These are phyloP conservation scores for Leccinum truebloodii DNA, from an alignment of 768 basidiomycete genomes.

Conservation along the genomic window DNA sequence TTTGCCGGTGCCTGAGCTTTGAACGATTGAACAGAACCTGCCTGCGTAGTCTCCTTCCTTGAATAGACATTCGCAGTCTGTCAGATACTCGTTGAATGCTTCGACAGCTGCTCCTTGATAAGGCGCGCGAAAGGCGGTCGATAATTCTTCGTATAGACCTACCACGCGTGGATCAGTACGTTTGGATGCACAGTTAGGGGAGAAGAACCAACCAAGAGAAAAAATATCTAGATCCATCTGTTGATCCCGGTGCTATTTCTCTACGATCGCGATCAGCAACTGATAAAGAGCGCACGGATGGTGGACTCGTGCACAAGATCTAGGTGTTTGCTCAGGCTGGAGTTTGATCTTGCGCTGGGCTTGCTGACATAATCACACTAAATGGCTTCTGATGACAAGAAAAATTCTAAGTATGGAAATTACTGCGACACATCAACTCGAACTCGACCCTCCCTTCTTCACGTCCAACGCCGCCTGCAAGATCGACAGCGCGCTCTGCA, in stretches of 20 bases:
- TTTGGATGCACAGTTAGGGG: background rate
- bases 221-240: background rate
- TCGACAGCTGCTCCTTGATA: background rate
- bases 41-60: background rate
- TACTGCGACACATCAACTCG: slow-evolving; percentile 8
- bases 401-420: background rate
- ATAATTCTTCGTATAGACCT: background rate
- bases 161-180: background rate
- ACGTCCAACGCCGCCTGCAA: slow-evolving; percentile 30
- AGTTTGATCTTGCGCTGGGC: no score
- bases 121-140: background rate
- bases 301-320: background rate
- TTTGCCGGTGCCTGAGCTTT: slow-evolving; percentile 4
- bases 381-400: background rate
- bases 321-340: no score
- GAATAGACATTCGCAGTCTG: slow-evolving; percentile 3
- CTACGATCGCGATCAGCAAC: background rate
- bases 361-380: background rate
- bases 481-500: slow-evolving; percentile 29
- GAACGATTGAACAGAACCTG: slow-evolving; percentile 8
- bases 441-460: slow-evolving; percentile 21
- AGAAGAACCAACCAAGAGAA: background rate
- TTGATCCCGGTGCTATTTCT: background rate
- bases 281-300: background rate
- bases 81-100: slow-evolving; percentile 12